These are phyloP conservation scores for Nothophaeocryptopus gaeumannii DNA, from an alignment of 2,329 filamentous ascomycete species.

Conservation along the genomic window DNA sequence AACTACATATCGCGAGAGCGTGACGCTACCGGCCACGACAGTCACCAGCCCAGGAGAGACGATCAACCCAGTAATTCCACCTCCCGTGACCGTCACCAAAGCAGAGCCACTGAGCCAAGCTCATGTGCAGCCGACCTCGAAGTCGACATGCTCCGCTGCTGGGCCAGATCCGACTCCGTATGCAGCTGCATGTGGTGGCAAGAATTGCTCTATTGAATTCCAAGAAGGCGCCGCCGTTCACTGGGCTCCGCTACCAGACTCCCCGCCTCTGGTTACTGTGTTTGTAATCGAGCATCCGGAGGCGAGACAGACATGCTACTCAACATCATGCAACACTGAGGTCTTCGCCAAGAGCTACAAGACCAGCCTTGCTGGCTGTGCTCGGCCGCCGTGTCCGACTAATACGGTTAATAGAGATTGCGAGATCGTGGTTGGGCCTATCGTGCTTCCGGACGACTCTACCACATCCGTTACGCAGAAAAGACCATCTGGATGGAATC, in stretches of 20 bases:
- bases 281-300: conserved; percentile 20
- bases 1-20: neutral
- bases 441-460: conserved; percentile 14
- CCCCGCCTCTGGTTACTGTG: conserved; percentile 18
- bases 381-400: conserved; percentile 21
- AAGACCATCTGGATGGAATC: conserved; percentile 20
- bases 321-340: conserved; percentile 23
- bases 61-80: neutral
- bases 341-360: conserved; percentile 19
- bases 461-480: conserved; percentile 24
- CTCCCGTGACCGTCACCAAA: neutral
- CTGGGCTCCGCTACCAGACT: conserved; percentile 13
- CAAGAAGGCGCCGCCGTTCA: conserved; percentile 17
- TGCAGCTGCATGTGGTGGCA: conserved; percentile 13
- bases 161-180: conserved; percentile 2
- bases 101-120: neutral
- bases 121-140: neutral
- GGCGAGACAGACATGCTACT: conserved; percentile 21
- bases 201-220: conserved; percentile 21
- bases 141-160: conserved; percentile 3
- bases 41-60: neutral
- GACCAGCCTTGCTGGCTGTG: conserved; percentile 14
- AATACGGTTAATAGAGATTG: conserved; percentile 26
- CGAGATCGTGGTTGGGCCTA: conserved; percentile 23
- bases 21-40: neutral